Base-by-base conservation (phyloP, 176 grass and related monocot genomes). In the Canna indica region DNA sequence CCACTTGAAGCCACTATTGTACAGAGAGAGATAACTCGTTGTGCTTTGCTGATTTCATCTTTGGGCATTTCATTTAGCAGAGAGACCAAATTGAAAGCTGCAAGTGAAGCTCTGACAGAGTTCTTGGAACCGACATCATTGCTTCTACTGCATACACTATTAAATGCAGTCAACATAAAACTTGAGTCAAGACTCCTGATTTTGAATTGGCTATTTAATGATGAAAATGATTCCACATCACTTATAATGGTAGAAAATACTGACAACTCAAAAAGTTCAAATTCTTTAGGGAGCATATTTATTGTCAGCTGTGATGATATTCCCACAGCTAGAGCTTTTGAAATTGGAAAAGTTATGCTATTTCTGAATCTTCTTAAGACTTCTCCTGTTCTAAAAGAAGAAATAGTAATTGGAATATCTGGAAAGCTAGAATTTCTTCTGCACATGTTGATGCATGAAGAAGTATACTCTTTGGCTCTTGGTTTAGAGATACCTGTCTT, bases 51-150 rank as follows among this genome's bases (percentile, higher is more conserved):
- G 58, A 79, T 97, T 29, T 81, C 79, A 81, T 89, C 84, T 70
- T 80, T 77, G 73, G 81, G 71, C 44, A 89, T 92, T 59, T 81
- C 73, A 64, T 97, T 97, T 75, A 90, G 77, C 83, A 90, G 81
- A 81, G 76, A 85, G 15, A 67, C 50, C 26, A 68, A 59, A 39
- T 74, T 92, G 54, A 90, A 79, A 83, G 71, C 81, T 76, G 88
- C 86, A 72, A 79, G 76, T 83, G 88, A 90, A 83, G 72, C 79
- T 75, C 79, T 97, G 44, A 68, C 69, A 71, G 93, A 91, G 76
- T 78, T 92, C 63, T 64, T 97, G 86, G 93, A 90, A 47, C 88
- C 88, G 50, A 83, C 52, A 20, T 92, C 86, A 50, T 85, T 87
- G 69, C 59, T 83, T 80, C 83, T 97, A 68, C 44, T 97, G 38